Evolutionary conservation across 768 basidiomycete genomes (phyloP).

Genomic region (Naganishia onofrii): DNA sequence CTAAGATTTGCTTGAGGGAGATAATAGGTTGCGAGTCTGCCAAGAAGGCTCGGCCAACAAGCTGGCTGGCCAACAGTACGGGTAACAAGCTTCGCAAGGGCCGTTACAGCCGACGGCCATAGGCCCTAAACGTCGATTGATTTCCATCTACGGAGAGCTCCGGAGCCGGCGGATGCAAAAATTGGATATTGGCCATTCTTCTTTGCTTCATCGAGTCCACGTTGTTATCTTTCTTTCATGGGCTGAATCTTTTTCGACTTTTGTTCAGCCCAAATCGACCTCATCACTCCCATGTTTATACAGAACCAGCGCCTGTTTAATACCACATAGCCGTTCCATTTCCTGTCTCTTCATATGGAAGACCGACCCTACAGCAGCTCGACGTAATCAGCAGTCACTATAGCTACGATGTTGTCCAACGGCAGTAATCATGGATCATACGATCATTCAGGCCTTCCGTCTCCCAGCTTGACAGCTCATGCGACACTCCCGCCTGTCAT

Average conservation of each 20-base stretch:
- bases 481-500: slow-evolving; percentile 6
- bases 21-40: too few species aligned
- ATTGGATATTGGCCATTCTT: slow-evolving; percentile 20
- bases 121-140: background rate
- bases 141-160: background rate
- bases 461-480: background rate
- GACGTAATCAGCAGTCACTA: background rate
- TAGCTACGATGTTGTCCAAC: background rate
- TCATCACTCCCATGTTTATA: background rate
- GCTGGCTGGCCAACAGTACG: background rate
- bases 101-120: slow-evolving; percentile 3
- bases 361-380: too few species aligned
- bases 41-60: too few species aligned
- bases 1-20: too few species aligned
- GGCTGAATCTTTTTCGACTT: background rate
- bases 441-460: slow-evolving; percentile 6
- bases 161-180: slow-evolving; percentile 13
- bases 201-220: background rate
- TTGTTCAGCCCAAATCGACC: background rate
- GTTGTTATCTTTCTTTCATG: slow-evolving; percentile 2
- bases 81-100: background rate
- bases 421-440: slow-evolving; percentile 14
- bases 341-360: background rate
- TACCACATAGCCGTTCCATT: background rate
- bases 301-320: background rate